Evolutionary conservation across 108 stramenopile species (phyloP).

Genomic region (Cyclotella choctawhatcheeana): DNA sequence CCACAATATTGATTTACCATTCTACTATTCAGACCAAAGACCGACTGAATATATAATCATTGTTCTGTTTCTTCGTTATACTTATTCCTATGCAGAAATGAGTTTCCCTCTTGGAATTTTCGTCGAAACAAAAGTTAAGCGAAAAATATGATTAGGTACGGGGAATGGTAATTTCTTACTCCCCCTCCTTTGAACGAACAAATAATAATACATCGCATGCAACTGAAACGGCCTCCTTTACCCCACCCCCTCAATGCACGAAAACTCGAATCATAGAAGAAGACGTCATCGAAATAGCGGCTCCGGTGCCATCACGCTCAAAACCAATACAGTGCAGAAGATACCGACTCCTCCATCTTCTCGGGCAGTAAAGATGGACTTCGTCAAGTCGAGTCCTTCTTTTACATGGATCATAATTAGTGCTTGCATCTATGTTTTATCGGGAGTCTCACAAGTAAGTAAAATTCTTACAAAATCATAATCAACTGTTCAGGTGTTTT

Average conservation of each 20-base stretch:
- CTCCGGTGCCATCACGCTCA: not conserved
- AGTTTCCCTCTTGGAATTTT: too few relatives aligned
- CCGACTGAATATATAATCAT: too few relatives aligned
- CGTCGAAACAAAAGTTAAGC: not conserved
- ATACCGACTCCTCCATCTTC: not conserved
- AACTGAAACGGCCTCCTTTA: too few relatives aligned
- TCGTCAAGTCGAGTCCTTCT: not conserved
- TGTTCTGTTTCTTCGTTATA: too few relatives aligned
- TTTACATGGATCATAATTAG: constrained; percentile 16
- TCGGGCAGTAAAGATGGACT: constrained; percentile 1
- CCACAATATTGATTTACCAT: too few relatives aligned
- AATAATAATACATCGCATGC: too few relatives aligned
- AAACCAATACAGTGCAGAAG: not conserved
- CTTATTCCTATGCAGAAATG: too few relatives aligned
- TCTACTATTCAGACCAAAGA: too few relatives aligned
- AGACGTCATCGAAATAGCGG: constrained; percentile 5
- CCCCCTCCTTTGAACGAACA: too few relatives aligned
- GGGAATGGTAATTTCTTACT: too few relatives aligned
- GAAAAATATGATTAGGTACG: not conserved
- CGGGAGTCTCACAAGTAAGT: constrained; percentile 59
- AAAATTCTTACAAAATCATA: not conserved
- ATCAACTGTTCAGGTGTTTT: too few relatives aligned
- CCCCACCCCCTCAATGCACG: too few relatives aligned
- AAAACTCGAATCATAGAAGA: not conserved
- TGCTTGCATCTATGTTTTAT: constrained; percentile 62